Evolutionary conservation across 2,329 filamentous ascomycete species (phyloP).

Genomic region (Diaporthe sp.): DNA sequence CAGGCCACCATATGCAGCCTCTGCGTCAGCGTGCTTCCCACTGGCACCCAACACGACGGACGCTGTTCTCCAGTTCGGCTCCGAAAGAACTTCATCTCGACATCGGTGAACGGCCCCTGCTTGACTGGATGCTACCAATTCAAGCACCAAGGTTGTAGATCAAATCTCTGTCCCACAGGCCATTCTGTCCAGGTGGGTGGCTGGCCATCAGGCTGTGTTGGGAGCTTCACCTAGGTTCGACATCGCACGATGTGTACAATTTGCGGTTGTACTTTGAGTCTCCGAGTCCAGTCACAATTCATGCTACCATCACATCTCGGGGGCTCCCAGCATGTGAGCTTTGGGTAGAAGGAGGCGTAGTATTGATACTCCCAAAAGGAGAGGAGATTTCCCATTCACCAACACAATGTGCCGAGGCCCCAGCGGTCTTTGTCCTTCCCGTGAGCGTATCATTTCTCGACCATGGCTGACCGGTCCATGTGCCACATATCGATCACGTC

Average conservation of each 20-base stretch:
- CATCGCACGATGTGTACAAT: background rate
- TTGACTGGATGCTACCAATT: background rate
- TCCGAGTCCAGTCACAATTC: background rate
- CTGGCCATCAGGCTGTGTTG: background rate
- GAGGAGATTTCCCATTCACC: background rate
- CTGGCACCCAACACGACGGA: background rate
- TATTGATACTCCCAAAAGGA: background rate
- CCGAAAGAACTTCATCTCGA: slow-evolving; percentile 1
- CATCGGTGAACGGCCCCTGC: background rate
- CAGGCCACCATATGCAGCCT: background rate
- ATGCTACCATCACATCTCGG: background rate
- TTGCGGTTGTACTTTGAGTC: background rate
- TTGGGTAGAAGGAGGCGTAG: background rate
- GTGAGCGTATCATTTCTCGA: slow-evolving; percentile 14
- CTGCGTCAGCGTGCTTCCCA: background rate
- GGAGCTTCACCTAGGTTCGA: background rate
- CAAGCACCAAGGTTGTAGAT: background rate
- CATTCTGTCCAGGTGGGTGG: background rate
- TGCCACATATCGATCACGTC: slow-evolving; percentile 22
- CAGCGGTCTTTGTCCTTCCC: background rate
- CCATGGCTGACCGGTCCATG: slow-evolving; percentile 27
- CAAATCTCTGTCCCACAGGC: background rate
- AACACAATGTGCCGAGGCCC: background rate
- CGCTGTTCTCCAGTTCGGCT: background rate
- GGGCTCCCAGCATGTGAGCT: background rate